Percentiles rank a stretch among this genome's conserved stretches.
phyloP scores from a whole-genome alignment of 768 basidiomycete genomes.

The Leucogyrophana mollusca region DNA sequence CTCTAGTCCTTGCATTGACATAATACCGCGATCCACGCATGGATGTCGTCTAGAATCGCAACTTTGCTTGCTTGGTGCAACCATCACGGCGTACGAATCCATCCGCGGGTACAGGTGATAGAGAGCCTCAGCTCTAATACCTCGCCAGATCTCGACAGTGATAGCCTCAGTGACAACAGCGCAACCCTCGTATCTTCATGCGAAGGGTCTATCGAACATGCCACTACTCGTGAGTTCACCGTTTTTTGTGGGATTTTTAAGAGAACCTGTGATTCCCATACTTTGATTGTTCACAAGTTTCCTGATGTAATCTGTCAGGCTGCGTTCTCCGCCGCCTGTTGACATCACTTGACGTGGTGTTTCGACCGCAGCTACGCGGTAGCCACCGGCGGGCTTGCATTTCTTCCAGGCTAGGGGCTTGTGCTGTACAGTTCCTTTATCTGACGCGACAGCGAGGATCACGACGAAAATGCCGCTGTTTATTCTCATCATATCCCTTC shows the following conservation, averaged over 20 bases:
- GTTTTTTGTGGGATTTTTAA: not conserved
- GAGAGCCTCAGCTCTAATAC: slow-evolving; percentile 6
- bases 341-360: not conserved
- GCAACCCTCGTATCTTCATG: slow-evolving; percentile 23
- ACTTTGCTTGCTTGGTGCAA: slow-evolving; percentile 49
- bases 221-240: slow-evolving; percentile 25
- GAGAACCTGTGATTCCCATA: not conserved
- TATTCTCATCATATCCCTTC: not conserved
- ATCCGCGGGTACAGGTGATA: slow-evolving; percentile 40
- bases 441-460: not conserved
- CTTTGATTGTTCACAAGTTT: not conserved
- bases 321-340: not conserved
- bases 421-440: too few species aligned
- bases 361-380: too few species aligned
- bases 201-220: slow-evolving; percentile 19
- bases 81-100: slow-evolving; percentile 44
- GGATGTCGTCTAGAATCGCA: slow-evolving; percentile 20
- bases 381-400: not conserved
- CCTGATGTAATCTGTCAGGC: not conserved
- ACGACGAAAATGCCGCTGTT: not conserved
- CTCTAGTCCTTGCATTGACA: too few species aligned
- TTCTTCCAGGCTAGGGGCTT: not conserved
- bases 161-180: slow-evolving; percentile 2
- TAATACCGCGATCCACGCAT: too few species aligned
- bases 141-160: not conserved